Percentiles rank a stretch among this genome's conserved stretches.
Conservation (phyloP, 2,329 filamentous ascomycete genomes). For the Phialophora macrospora region DNA sequence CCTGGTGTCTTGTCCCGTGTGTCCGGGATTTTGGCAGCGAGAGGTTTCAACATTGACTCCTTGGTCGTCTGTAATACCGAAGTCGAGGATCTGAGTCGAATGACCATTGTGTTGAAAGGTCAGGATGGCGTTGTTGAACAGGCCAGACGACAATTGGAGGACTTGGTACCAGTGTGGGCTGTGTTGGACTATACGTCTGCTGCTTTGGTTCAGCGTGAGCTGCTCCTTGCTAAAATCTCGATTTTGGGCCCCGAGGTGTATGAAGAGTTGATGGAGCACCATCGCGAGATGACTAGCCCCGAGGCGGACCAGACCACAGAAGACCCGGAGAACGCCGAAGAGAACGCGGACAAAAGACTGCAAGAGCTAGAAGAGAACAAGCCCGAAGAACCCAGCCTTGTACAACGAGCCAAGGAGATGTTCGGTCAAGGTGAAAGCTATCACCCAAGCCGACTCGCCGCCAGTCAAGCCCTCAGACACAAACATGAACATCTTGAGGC, state of each 20-base stretch:
- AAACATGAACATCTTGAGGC: conserved; percentile 97
- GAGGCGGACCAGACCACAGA: conserved; percentile 43
- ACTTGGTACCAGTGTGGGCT: conserved; percentile 96
- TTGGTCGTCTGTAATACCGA: conserved; percentile 98
- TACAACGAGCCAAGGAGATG: conserved; percentile 37
- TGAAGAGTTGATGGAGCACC: conserved; percentile 92
- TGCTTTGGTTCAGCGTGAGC: conserved; percentile 91
- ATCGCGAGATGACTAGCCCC: conserved; percentile 79
- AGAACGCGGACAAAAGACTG: conserved; percentile 37
- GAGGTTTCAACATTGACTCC: conserved; percentile 99
- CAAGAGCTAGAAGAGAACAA: conserved; percentile 48
- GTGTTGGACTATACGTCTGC: conserved; percentile 94
- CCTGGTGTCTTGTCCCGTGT: conserved; percentile 95
- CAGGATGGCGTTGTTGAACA: conserved; percentile 98
- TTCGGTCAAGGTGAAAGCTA: conserved; percentile 63
- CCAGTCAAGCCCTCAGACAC: conserved; percentile 87
- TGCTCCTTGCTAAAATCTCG: conserved; percentile 94
- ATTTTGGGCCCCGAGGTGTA: conserved; percentile 98
- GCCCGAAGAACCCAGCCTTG: conserved; percentile 35
- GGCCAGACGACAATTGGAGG: conserved; percentile 90
- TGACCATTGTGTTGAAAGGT: conserved; percentile 97
- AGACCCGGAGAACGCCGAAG: conserved; percentile 46
- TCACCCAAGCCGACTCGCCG: conserved; percentile 84
- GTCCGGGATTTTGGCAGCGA: conserved; percentile 91
- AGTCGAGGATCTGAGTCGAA: conserved; percentile 92